Conservation (phyloP, 2,329 filamentous ascomycete genomes). For the Coniochaeta sp. region DNA sequence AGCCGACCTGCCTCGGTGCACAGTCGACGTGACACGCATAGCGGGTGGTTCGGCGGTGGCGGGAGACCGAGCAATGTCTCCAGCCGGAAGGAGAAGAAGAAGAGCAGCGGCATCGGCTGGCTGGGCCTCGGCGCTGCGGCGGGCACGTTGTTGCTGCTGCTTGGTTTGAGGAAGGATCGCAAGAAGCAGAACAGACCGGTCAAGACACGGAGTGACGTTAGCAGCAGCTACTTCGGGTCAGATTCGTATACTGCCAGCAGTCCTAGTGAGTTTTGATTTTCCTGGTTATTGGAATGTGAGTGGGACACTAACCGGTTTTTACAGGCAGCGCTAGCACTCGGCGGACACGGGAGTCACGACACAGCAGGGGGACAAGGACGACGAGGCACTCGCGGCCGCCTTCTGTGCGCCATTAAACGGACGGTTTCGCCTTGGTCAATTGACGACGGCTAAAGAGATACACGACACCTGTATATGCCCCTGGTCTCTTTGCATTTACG, state of each 20-base stretch:
- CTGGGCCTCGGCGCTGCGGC: slow-evolving; percentile 43
- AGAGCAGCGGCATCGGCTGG: slow-evolving; percentile 40
- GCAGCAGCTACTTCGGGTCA: slow-evolving; percentile 42
- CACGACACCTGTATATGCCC: not conserved
- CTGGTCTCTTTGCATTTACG: not conserved
- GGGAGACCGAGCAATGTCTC: slow-evolving; percentile 32
- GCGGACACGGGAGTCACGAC: not conserved
- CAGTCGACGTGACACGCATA: slow-evolving; percentile 43
- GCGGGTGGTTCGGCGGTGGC: slow-evolving; percentile 49
- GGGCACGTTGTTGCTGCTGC: slow-evolving; percentile 43
- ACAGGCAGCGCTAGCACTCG: not conserved
- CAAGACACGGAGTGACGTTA: slow-evolving; percentile 33
- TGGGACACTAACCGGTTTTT: not conserved
- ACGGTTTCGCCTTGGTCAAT: not conserved
- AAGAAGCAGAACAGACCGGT: slow-evolving; percentile 32
- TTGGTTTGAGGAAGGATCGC: slow-evolving; percentile 44
- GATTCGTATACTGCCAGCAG: slow-evolving; percentile 44
- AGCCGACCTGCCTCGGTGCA: slow-evolving; percentile 22
- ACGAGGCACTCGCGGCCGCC: not conserved
- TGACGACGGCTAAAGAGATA: not conserved
- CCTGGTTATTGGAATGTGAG: not conserved
- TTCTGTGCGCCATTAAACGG: not conserved
- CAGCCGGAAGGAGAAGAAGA: slow-evolving; percentile 39
- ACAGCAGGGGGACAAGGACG: slow-evolving; percentile 1
- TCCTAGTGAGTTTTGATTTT: slow-evolving; percentile 38